These are phyloP conservation scores for Chondrostereum purpureum DNA, from an alignment of 1,284 basidiomycete genomes.

Conservation along the genomic window DNA sequence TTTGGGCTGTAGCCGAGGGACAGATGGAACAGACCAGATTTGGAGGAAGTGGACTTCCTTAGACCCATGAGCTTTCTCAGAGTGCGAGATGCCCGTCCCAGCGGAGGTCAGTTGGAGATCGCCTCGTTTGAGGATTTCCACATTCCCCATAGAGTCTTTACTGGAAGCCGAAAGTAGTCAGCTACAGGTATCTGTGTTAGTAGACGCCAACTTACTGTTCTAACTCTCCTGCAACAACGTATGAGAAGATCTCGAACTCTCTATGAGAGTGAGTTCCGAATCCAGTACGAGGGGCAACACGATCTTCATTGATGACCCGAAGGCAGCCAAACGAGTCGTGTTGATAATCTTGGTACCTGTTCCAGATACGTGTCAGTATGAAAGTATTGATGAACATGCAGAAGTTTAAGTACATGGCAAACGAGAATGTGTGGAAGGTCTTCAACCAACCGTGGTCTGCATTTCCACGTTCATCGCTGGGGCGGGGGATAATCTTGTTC, in stretches of 20 bases:
- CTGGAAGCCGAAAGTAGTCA: conserved; percentile 26
- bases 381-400: no score
- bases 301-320: conserved; percentile 86
- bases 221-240: conserved; percentile 71
- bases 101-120: conserved; percentile 89
- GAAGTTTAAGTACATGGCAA: conserved; percentile 52
- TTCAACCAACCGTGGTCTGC: conserved; percentile 90
- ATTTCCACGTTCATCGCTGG: conserved; percentile 56
- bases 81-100: conserved; percentile 83
- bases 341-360: conserved; percentile 55
- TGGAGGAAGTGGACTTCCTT: conserved; percentile 77
- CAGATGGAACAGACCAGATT: conserved; percentile 76
- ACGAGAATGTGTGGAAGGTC: conserved; percentile 84
- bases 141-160: conserved; percentile 86
- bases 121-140: conserved; percentile 81
- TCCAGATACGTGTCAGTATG: not conserved
- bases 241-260: conserved; percentile 90
- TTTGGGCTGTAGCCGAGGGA: conserved; percentile 52
- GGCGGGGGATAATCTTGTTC: not conserved
- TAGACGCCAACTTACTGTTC: conserved; percentile 80
- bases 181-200: conserved; percentile 18
- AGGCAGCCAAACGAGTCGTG: conserved; percentile 59
- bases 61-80: conserved; percentile 60
- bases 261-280: conserved; percentile 85
- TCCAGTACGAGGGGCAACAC: conserved; percentile 70